Base-by-base conservation (phyloP, 129 eudicot genomes). In the Deinandra increscens region DNA sequence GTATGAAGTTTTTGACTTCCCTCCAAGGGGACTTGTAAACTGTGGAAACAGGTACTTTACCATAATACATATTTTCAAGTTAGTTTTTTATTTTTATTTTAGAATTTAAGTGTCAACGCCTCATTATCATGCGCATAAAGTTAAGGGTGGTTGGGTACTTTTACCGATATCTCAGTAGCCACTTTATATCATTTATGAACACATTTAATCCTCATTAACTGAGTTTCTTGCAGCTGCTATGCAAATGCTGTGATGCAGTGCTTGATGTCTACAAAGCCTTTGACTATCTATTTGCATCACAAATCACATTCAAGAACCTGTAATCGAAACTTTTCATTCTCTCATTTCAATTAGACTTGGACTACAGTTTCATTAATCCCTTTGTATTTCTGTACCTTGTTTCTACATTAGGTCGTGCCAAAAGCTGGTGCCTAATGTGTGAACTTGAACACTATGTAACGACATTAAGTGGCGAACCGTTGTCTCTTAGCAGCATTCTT, bases 191-290 rank as follows among this genome's bases (percentile, higher is more conserved):
- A 46, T 46, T 46, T 46, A 13, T 6, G 18, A 46, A 64, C 6
- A 19, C 37, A 7, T 13, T 12, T 61, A 53, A 75, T 43, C 31
- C 6, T 60, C 58, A 17, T 39, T 44, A 12, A 49, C 15, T 10
- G 43, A 45, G 68, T 66, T 22, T 51, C 55, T 51, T 77, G 81
- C 89, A 91, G 98, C 72, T 91, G 98, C 72, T 91, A 91, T 68
- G 98, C 98, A 23, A 91, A 91, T 88, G 96, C 98, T 15, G 98
- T 88, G 62, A 68, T 91, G 80, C 98, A 91, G 85, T 91, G 98
- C 76, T 73, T 91, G 81, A 82, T 79, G 64, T 88, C 81, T 87
- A 91, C 98, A 66, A 91, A 88, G 86, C 98, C 98, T 81, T 83
- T 91, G 71, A 71, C 84, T 29, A 66, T 79, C 71, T 91, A 82